Evolutionary conservation across 2,329 filamentous ascomycete genomes (phyloP), one percentile per base, ranked within the genome.

Genomic region (Zymoseptoria tritici): DNA sequence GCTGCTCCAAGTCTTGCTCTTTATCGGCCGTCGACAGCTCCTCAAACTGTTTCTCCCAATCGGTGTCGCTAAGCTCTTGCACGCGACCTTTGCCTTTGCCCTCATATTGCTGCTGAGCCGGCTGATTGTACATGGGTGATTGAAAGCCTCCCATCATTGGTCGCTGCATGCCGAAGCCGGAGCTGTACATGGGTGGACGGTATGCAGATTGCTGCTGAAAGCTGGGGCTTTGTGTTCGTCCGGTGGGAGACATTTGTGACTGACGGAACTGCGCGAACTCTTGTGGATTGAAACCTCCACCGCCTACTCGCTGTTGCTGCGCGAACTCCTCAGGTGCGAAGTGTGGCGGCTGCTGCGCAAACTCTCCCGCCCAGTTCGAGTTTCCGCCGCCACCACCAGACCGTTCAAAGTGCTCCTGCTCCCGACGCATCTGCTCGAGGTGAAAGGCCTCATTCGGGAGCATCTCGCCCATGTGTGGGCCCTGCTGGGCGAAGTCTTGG

Each of bases 41-140:
- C 59, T 91, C 89, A 74, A 99, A 99, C 74, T 97, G 91, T 68
- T 91, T 90, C 76, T 97, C 93, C 94, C 94, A 97, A 71, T 96
- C 88, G 70, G 88, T 75, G 68, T 99, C 93, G 72, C 97, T 91
- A 22, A 97, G 83, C 77, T 97, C 94, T 11, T 97, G 87, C 77
- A 97, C 84, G 42, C 83, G 78, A 5, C 79, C 85, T 75, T 95
- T 96, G 49, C 89, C 92, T 74, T 97, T 97, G 60, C 89, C 90
- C 74, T 91, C 75, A 51, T 79, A 77, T 64, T 78, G 72, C 60
- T 71, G 64, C 64, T 68, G 64, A 51, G 64, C 71, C 60, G 78
- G 77, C 58, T 78, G 76, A 68, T 79, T 79, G 64, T 78, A 72
- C 63, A 77, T 63, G 20, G 55, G 58, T 11, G 56, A 55, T 49